Evolutionary conservation across 75 land plant species (phyloP).

Genomic region (Larix kaempferi): DNA sequence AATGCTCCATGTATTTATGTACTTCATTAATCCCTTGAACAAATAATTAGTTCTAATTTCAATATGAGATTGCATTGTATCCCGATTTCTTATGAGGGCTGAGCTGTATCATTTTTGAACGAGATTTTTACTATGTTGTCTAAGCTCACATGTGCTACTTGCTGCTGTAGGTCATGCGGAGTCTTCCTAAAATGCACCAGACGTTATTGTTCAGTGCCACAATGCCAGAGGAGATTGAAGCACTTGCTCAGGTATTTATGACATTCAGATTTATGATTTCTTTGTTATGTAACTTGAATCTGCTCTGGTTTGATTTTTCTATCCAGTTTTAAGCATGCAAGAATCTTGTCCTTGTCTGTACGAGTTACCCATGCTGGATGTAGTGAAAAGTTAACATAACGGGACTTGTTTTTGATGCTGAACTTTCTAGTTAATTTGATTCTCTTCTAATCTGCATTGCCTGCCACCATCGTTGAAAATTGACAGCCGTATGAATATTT

Average conservation of each 20-base stretch:
- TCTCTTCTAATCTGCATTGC: no score
- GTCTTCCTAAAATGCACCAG: conserved; percentile 69
- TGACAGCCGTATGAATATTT: no score
- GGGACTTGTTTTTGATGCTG: no score
- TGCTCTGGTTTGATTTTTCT: neutral
- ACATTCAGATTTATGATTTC: neutral
- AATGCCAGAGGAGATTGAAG: conserved; percentile 85
- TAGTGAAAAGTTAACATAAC: neutral
- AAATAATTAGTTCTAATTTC: neutral
- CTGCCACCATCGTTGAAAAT: no score
- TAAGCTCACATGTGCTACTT: conserved; percentile 5
- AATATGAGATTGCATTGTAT: neutral
- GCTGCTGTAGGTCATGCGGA: conserved; percentile 49
- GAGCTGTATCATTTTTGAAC: neutral
- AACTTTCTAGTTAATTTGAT: no score
- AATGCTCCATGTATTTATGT: neutral
- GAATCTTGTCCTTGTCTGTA: neutral
- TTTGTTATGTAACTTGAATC: neutral
- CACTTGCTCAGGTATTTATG: conserved; percentile 58
- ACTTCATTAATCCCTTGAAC: neutral
- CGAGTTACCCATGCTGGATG: neutral
- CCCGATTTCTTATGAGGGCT: neutral
- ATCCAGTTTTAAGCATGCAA: neutral
- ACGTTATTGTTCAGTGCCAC: conserved; percentile 83
- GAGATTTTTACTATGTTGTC: conserved; percentile 9